Base-by-base conservation (phyloP, 768 basidiomycete species). In the Paxillus rubicundulus region DNA sequence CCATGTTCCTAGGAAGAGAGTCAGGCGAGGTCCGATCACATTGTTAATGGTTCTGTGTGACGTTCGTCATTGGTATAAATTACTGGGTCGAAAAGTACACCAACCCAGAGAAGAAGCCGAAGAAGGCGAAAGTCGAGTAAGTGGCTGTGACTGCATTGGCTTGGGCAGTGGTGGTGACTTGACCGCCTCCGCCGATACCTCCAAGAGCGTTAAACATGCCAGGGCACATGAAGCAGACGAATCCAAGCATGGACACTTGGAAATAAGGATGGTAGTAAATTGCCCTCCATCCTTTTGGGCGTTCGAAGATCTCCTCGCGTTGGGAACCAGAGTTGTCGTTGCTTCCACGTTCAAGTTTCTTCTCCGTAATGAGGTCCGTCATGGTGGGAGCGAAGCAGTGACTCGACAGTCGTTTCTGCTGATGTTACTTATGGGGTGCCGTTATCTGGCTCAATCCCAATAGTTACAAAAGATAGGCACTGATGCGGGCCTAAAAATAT, bases 141-240 rank as follows among this genome's bases (percentile, higher is more conserved):
- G 89, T 70, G 3, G 87, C 82, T 1, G 82, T 72, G 61, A 85
- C 84, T 2, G 86, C 78, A 59, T 92, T 88, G 16, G 87, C 82
- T 62, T 78, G 81, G 12, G 83, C 87, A 4, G 73, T 75, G 12
- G 81, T 62, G 60, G 87, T 82, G 38, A 89, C 64, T 69, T 87
- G 85, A 4, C 91, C 91, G 42, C 86, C 89, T 41, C 78, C 89
- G 4, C 91, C 91, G 49, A 94, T 75, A 20, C 91, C 88, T 54
- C 82, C 86, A 56, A 91, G 70, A 3, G 89, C 84, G 61, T 92
- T 92, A 71, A 89, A 92, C 50, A 90, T 77, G 49, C 89, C 89
- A 66, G 70, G 70, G 48, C 72, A 57, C 82, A 84, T 82, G 64
- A 84, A 83, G 55, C 68, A 68, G 44, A 89, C 82, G 44, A 90